phyloP scores from a whole-genome alignment of 208 protist species.

The Leishmania aethiopica region DNA sequence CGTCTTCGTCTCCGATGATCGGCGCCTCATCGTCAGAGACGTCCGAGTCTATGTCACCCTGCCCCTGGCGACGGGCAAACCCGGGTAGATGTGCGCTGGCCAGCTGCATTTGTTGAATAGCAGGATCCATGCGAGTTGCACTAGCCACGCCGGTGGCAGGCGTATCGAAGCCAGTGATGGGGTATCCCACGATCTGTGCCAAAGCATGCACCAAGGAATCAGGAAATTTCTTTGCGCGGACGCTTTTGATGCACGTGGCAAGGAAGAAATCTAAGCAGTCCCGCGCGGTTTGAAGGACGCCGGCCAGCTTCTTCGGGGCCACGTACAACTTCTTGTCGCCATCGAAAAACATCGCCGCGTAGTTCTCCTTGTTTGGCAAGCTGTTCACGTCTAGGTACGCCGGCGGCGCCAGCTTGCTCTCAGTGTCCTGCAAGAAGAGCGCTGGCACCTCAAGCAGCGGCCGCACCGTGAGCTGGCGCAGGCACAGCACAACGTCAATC shows the following conservation, averaged over 20 bases:
- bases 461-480: conserved; percentile 69
- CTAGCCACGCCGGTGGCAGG: not conserved
- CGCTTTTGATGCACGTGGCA: conserved; percentile 73
- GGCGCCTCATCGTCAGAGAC: conserved; percentile 30
- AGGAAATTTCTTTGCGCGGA: conserved; percentile 77
- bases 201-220: conserved; percentile 53
- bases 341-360: conserved; percentile 78
- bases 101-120: conserved; percentile 25
- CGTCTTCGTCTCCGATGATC: conserved; percentile 32
- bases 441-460: conserved; percentile 55
- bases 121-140: conserved; percentile 19
- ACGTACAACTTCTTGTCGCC: conserved; percentile 85
- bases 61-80: conserved; percentile 37
- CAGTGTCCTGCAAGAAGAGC: conserved; percentile 56
- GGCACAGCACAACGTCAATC: conserved; percentile 70
- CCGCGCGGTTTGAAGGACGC: conserved; percentile 55
- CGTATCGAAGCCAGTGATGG: conserved; percentile 29
- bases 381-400: conserved; percentile 38
- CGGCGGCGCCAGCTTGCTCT: conserved; percentile 60
- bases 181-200: conserved; percentile 67
- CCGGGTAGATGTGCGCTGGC: conserved; percentile 26
- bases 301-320: conserved; percentile 48
- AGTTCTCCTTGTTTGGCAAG: conserved; percentile 48
- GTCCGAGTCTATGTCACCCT: conserved; percentile 20
- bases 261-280: conserved; percentile 91